Conservation (phyloP, 2,329 filamentous ascomycete genomes). For the Aureobasidium subglaciale region DNA sequence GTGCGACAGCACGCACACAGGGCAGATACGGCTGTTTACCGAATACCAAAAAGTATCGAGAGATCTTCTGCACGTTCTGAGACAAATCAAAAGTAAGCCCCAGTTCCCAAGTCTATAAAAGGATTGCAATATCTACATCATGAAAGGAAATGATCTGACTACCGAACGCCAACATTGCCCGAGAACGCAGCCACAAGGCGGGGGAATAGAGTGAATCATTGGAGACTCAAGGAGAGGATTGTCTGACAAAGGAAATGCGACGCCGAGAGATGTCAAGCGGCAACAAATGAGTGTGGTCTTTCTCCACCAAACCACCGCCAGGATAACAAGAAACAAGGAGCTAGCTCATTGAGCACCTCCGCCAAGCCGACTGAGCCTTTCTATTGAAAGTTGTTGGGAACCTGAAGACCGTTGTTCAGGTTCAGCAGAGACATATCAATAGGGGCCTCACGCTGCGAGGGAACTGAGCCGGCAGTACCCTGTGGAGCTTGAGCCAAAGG, state of each 20-base stretch:
- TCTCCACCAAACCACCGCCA: background rate
- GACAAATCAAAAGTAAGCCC: background rate
- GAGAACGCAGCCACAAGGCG: conserved; percentile 13
- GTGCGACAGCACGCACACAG: too few species aligned
- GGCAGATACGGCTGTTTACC: too few species aligned
- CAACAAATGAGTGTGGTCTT: background rate
- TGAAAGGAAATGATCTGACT: conserved; percentile 3
- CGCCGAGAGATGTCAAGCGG: background rate
- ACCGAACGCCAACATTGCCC: conserved; percentile 11
- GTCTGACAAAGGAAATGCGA: background rate
- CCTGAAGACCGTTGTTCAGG: conserved; percentile 38
- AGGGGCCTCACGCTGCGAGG: conserved; percentile 50
- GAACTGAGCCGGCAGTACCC: conserved; percentile 17
- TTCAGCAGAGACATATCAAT: conserved; percentile 69
- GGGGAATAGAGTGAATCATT: conserved; percentile 14
- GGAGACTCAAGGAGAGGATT: conserved; percentile 9
- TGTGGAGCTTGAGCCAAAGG: conserved; percentile 18
- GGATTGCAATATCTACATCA: conserved; percentile 11
- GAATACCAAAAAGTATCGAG: too few species aligned
- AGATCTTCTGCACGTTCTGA: too few species aligned
- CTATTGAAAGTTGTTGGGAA: conserved; percentile 14
- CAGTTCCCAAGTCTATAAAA: conserved; percentile 8
- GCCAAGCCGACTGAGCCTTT: background rate
- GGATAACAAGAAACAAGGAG: background rate
- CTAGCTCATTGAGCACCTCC: background rate